These are phyloP conservation scores for Trichoderma afroharzianum DNA, from an alignment of 2,329 filamentous ascomycete species.

Conservation along the genomic window DNA sequence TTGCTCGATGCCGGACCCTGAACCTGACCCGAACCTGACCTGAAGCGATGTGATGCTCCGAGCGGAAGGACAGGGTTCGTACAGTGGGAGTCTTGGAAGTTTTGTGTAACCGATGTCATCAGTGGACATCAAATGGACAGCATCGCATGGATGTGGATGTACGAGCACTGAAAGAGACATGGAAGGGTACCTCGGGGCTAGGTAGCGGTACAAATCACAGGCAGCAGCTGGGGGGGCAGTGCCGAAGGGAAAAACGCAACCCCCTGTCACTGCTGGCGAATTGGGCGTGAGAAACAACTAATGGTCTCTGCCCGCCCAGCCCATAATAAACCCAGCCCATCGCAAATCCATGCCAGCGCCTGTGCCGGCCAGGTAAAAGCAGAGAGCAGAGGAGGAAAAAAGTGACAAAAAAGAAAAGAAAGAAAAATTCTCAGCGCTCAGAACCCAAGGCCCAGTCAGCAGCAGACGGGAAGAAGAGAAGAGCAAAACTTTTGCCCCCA, in stretches of 20 bases:
- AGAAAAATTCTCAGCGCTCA: background rate
- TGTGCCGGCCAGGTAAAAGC: background rate
- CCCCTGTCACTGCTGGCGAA: background rate
- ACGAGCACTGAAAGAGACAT: background rate
- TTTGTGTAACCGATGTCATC: background rate
- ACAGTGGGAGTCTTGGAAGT: background rate
- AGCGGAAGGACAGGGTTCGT: background rate
- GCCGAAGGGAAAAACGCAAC: background rate
- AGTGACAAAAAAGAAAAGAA: background rate
- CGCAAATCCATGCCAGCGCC: background rate
- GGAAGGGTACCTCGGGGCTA: background rate
- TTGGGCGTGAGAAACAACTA: background rate
- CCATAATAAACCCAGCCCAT: slow-evolving; percentile 12
- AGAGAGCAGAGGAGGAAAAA: background rate
- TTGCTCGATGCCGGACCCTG: background rate
- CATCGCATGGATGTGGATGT: background rate
- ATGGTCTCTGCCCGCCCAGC: background rate
- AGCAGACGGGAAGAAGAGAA: background rate
- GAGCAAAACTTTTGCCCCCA: slow-evolving; percentile 5
- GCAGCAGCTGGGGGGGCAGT: slow-evolving; percentile 13
- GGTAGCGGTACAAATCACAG: background rate
- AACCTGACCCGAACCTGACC: background rate
- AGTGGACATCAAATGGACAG: background rate
- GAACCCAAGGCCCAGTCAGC: background rate
- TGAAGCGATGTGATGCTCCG: background rate